phyloP scores from a whole-genome alignment of 495 filamentous ascomycete genomes.

The Hypoxylon cercidicola region DNA sequence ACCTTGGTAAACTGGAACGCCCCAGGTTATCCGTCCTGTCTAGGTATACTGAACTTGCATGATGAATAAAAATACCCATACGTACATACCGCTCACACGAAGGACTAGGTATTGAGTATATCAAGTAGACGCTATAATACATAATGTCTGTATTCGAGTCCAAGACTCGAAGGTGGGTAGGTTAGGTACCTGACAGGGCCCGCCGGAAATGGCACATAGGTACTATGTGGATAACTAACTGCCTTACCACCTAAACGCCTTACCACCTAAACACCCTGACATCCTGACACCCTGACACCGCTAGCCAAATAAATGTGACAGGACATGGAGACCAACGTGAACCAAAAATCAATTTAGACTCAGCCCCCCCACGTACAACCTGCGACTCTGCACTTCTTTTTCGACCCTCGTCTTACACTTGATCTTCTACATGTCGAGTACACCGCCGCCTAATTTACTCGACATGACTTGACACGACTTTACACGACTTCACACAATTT shows the following conservation, averaged over 20 bases:
- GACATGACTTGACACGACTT: conserved; percentile 5
- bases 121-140: too few relatives aligned
- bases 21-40: too few relatives aligned
- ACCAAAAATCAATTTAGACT: conserved; percentile 41
- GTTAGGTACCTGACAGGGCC: neutral
- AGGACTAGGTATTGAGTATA: neutral
- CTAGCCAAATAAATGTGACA: conserved; percentile 27
- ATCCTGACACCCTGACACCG: too few relatives aligned
- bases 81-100: too few relatives aligned
- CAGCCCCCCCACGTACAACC: conserved; percentile 32
- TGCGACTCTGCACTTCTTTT: conserved; percentile 18
- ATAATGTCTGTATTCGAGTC: neutral
- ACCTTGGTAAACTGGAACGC: too few relatives aligned
- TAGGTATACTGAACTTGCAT: too few relatives aligned
- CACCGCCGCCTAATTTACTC: too few relatives aligned
- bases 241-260: neutral
- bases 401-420: conserved; percentile 27
- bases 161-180: neutral
- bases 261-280: too few relatives aligned
- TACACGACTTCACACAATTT: neutral
- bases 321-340: conserved; percentile 34
- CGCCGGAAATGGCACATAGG: neutral
- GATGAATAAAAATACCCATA: too few relatives aligned
- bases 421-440: neutral
- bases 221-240: conserved; percentile 1